Percentiles rank a stretch among this genome's conserved stretches.
phyloP scores from a whole-genome alignment of 2,329 filamentous ascomycete genomes.

The Thelonectria rubi region DNA sequence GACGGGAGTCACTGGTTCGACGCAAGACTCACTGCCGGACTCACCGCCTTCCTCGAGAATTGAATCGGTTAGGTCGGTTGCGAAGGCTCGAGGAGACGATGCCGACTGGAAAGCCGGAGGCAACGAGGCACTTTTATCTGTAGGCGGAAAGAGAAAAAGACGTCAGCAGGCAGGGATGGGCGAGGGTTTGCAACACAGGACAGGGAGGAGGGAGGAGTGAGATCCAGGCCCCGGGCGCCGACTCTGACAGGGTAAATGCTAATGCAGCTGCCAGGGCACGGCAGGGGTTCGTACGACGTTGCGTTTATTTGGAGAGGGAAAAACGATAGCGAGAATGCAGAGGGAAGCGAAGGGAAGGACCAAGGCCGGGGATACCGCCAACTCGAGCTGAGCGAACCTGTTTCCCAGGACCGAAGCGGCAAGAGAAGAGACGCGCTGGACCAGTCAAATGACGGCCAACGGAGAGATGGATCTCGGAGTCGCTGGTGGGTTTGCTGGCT shows the following conservation, averaged over 20 bases:
- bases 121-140: conserved; percentile 41
- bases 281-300: conserved; percentile 3
- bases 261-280: conserved; percentile 11
- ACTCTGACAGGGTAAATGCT: conserved; percentile 1
- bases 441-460: conserved; percentile 9
- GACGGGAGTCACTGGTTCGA: conserved; percentile 70
- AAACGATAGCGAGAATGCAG: background rate
- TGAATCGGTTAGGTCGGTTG: conserved; percentile 60
- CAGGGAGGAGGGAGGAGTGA: conserved; percentile 3
- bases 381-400: conserved; percentile 3
- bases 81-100: conserved; percentile 58
- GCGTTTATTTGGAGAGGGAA: background rate
- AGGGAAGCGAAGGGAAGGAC: conserved; percentile 15
- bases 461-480: conserved; percentile 10
- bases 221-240: background rate
- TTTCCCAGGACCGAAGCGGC: conserved; percentile 16
- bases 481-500: conserved; percentile 3
- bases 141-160: conserved; percentile 30
- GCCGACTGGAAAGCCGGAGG: conserved; percentile 42
- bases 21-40: conserved; percentile 66
- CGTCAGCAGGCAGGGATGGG: conserved; percentile 42
- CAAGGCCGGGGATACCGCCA: conserved; percentile 10
- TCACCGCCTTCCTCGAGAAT: conserved; percentile 68
- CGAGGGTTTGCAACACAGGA: conserved; percentile 28
- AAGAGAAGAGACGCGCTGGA: conserved; percentile 8